phyloP scores from a whole-genome alignment of 768 basidiomycete species.

The Xerocomellus chrysenteron region DNA sequence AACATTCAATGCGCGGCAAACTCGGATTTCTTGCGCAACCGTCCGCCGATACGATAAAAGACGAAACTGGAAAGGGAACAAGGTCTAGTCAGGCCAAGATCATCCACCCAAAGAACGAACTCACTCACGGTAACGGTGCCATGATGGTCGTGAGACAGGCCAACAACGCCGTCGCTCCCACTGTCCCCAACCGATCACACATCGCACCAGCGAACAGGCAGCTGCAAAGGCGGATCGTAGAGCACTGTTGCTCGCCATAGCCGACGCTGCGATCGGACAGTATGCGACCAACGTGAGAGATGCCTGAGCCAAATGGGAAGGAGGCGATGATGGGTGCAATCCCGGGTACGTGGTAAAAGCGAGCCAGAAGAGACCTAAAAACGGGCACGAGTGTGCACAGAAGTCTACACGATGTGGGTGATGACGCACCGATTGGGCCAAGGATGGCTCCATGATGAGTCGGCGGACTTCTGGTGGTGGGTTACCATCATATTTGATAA shows the following conservation, averaged over 20 bases:
- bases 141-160: conserved; percentile 63
- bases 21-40: conserved; percentile 42
- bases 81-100: not conserved
- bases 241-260: conserved; percentile 66
- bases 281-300: conserved; percentile 60
- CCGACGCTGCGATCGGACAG: conserved; percentile 54
- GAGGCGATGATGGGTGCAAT: conserved; percentile 46
- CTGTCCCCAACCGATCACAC: conserved; percentile 57
- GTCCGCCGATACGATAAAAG: conserved; percentile 47
- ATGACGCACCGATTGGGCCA: conserved; percentile 52
- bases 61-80: conserved; percentile 38
- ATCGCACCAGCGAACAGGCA: conserved; percentile 50
- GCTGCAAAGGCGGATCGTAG: conserved; percentile 47
- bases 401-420: not conserved
- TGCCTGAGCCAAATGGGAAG: conserved; percentile 52
- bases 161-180: conserved; percentile 70
- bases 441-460: conserved; percentile 66
- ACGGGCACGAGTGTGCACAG: not conserved
- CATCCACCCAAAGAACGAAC: not conserved
- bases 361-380: conserved; percentile 48
- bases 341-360: conserved; percentile 54
- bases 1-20: conserved; percentile 35
- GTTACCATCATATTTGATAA: conserved; percentile 39
- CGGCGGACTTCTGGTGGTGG: conserved; percentile 62
- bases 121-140: conserved; percentile 59